Evolutionary conservation across 768 basidiomycete genomes (phyloP), one percentile per base, ranked within the genome.

Genomic region (Suillus decipiens): DNA sequence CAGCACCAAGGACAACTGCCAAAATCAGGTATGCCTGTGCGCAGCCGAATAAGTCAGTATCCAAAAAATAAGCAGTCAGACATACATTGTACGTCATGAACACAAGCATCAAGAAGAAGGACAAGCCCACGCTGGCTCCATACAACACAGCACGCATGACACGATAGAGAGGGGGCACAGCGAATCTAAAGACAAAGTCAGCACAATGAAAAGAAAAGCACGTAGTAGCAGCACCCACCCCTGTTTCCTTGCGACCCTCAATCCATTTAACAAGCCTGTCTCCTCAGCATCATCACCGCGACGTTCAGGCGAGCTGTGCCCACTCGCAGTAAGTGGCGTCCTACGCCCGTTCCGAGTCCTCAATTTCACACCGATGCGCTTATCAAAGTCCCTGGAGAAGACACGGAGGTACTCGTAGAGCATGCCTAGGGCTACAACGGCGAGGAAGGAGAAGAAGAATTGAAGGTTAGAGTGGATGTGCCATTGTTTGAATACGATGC

Each of bases 1-100:
- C 84, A n/a, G 93, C 93, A 11, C 95, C 95, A 0, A 88, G 64
- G 31, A 96, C 89, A 57, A 92, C 89, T 2, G 95, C 87, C 34
- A 84, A 71, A 70, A 96, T 93, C 39, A 96, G 86, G 69, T 95
- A 96, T 39, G 90, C 93, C 93, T 95, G 67, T 1, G 53, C 37
- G 19, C 12, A 34, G 57, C 24, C 9, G 19, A 24, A 50, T 19
- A 58, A 59, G 51, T 61, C 8, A 63, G 45, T 66, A 22, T 5
- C 43, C 11, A 2, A 48, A 9, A 50, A 63, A 14, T 54, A 56
- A 54, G 11, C 22, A 45, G 8, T 45, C 34, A 19, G 28, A 78
- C 91, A 70, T 63, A 94, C 93, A 67, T 97, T 97, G 78, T 96
- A 97, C 5, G 95, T 96, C 95, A 97, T 96, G 76, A 94, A 95